Percentiles rank a stretch among this genome's conserved stretches.
Conservation (phyloP, 768 basidiomycete species). For the Austroboletus festivus region DNA sequence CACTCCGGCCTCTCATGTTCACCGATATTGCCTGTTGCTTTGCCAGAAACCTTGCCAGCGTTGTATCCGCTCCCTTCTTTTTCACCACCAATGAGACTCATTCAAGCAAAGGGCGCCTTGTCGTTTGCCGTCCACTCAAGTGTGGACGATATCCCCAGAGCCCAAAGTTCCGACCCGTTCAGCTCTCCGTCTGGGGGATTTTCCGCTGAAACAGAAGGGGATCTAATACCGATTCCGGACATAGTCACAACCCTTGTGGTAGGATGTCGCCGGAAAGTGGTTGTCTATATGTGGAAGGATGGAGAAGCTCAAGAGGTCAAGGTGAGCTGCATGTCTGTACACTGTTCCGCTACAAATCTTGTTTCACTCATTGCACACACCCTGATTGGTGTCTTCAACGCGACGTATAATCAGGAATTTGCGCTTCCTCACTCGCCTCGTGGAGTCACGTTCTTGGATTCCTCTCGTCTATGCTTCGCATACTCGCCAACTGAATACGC, state of each 20-base stretch:
- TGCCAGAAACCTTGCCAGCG: conserved; percentile 65
- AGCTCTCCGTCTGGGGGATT: conserved; percentile 13
- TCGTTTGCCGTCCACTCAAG: conserved; percentile 75
- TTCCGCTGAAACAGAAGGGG: background rate
- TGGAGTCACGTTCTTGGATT: conserved; percentile 67
- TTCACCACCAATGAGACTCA: conserved; percentile 64
- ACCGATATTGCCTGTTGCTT: background rate
- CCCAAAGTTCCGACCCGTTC: conserved; percentile 19
- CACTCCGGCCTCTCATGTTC: background rate
- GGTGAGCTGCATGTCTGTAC: conserved; percentile 37
- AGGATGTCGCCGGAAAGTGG: conserved; percentile 81
- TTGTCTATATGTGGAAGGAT: conserved; percentile 85
- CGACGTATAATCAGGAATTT: conserved; percentile 57
- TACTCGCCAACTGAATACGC: conserved; percentile 70
- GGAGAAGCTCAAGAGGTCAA: conserved; percentile 72
- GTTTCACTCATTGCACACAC: background rate
- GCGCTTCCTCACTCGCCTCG: conserved; percentile 88
- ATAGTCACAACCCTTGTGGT: conserved; percentile 76
- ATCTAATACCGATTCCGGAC: conserved; percentile 53
- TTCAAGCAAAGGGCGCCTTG: conserved; percentile 76
- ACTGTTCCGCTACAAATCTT: background rate
- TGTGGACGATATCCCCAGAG: conserved; percentile 43
- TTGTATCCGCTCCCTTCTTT: conserved; percentile 76
- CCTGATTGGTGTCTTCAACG: background rate
- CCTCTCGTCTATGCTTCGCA: conserved; percentile 64